Percentiles rank a stretch among this genome's conserved stretches.
phyloP scores from a whole-genome alignment of 2,329 filamentous ascomycete species.

The Coniochaeta sp. region DNA sequence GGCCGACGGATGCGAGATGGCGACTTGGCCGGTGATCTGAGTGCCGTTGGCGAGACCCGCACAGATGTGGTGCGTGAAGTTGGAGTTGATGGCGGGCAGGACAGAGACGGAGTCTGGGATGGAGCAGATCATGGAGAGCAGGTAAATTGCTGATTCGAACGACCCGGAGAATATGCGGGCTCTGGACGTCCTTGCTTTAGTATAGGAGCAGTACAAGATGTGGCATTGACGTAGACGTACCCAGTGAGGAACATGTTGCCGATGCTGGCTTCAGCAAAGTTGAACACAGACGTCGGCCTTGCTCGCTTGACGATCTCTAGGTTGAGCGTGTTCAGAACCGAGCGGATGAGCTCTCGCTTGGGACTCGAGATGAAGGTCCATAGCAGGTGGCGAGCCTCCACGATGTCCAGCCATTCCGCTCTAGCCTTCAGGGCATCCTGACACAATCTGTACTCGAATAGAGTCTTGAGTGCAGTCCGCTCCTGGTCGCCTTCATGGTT shows the following conservation, averaged over 20 bases:
- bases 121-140: constrained; percentile 80
- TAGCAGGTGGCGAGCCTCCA: constrained; percentile 71
- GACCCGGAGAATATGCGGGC: constrained; percentile 86
- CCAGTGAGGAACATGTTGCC: constrained; percentile 79
- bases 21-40: constrained; percentile 83
- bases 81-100: constrained; percentile 86
- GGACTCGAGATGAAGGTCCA: constrained; percentile 66
- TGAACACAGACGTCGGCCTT: constrained; percentile 65
- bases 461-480: constrained; percentile 64
- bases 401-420: constrained; percentile 78
- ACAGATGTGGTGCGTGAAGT: constrained; percentile 91
- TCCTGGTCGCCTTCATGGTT: constrained; percentile 53
- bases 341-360: constrained; percentile 71
- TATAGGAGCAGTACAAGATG: not conserved
- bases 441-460: constrained; percentile 84
- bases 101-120: constrained; percentile 71
- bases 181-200: constrained; percentile 12
- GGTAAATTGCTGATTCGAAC: constrained; percentile 87
- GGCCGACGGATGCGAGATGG: constrained; percentile 76
- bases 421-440: constrained; percentile 54
- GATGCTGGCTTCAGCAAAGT: constrained; percentile 69
- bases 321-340: constrained; percentile 69
- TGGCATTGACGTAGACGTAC: constrained; percentile 15
- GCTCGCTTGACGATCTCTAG: constrained; percentile 72
- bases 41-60: constrained; percentile 71